Base-by-base conservation (phyloP, 306 rosid genomes). In the Vicia faba region DNA sequence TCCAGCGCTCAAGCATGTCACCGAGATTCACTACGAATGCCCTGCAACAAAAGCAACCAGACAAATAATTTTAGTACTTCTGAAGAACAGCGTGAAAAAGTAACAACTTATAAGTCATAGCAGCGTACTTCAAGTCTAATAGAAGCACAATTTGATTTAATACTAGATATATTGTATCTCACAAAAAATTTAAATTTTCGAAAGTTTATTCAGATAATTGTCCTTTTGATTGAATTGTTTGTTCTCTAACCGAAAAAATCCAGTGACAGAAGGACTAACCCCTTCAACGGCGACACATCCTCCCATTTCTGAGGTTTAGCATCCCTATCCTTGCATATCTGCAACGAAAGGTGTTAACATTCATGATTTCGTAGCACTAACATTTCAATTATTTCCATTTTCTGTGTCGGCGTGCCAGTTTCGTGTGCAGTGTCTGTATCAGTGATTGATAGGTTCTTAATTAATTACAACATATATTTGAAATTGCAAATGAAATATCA, bases 1-100 rank as follows among this genome's bases (percentile, higher is more conserved):
- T 93, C 98, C 97, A 93, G 9, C 97, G 96, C 81, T 93, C 98
- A 43, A 93, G 80, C 98, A 93, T 88, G 85, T 93, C 96, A 38
- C 98, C 98, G 58, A 93, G 88, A 69, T 93, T 93, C 75, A 93
- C 97, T 66, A 93, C 75, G 71, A 93, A 93, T 26, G 95, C 88
- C 11, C 98, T 93, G 95, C 66, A 75, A 67, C 76, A 75, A 50
- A 33, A 78, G 61, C 31, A 50, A 20, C 29, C 8, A 40, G 36
- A 36, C 10, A 19, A 50, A 66, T 65, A 31, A 55, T 36, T 64
- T 8, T 36, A 45, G 29, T 36, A 41, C 36, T 20, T 74, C 43
- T 13, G 26, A 16, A n/a, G 28, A 69, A 39, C 4, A 0, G 40
- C 41, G 10, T 40, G 55, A 36, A 3, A 13, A 53, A 44, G 13